These are phyloP conservation scores for Stygiomarasmius scandens DNA, from an alignment of 1,284 basidiomycete genomes.

Conservation along the genomic window DNA sequence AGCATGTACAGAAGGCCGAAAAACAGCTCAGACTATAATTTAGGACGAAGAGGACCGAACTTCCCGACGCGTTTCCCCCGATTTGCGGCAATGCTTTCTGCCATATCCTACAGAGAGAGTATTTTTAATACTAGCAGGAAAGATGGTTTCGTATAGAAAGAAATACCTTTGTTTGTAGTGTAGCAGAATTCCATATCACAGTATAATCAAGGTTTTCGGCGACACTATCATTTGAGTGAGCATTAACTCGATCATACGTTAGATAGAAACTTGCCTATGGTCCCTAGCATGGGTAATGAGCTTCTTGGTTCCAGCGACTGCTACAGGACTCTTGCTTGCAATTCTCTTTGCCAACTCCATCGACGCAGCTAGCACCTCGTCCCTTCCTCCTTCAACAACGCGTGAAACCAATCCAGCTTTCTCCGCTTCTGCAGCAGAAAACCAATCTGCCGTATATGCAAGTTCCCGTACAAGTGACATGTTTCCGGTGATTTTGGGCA, in stretches of 20 bases:
- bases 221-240: constrained; percentile 50
- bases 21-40: too few relatives aligned
- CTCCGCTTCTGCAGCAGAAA: constrained; percentile 72
- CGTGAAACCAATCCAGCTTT: constrained; percentile 79
- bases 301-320: constrained; percentile 82
- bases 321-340: constrained; percentile 82
- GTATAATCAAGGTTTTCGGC: constrained; percentile 82
- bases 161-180: constrained; percentile 71
- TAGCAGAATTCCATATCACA: constrained; percentile 74
- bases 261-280: constrained; percentile 56
- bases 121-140: too few relatives aligned
- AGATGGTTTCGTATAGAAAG: too few relatives aligned
- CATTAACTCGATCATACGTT: not conserved
- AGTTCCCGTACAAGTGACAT: constrained; percentile 81
- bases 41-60: constrained; percentile 27
- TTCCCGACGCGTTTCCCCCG: constrained; percentile 31
- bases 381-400: constrained; percentile 69
- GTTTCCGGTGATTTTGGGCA: constrained; percentile 84
- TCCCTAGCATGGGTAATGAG: constrained; percentile 76
- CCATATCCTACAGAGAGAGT: too few relatives aligned
- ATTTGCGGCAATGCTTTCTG: constrained; percentile 31
- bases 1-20: too few relatives aligned
- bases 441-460: constrained; percentile 77
- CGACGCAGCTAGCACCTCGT: constrained; percentile 61
- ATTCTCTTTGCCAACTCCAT: constrained; percentile 70